Percentiles rank a stretch among this genome's conserved stretches.
phyloP scores from a whole-genome alignment of 192 early-diverging fungal genomes.

The Backusella circina region DNA sequence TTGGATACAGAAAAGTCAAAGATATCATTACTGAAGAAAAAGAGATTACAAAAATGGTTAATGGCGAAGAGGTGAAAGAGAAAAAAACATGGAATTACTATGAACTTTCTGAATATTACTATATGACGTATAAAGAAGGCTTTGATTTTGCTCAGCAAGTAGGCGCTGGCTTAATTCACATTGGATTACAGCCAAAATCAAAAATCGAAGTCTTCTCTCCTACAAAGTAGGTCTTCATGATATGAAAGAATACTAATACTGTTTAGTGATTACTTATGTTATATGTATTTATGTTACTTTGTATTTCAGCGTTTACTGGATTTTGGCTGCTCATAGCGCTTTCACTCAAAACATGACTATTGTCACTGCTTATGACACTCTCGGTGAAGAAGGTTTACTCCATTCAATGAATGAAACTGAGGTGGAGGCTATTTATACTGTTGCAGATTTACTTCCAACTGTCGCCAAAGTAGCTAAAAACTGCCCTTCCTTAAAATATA shows the following conservation, averaged over 20 bases:
- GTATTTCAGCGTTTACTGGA: conserved; percentile 21
- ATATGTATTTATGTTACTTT: conserved; percentile 40
- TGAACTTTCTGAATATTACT: conserved; percentile 72
- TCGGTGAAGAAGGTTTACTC: conserved; percentile 75
- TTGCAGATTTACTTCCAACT: conserved; percentile 65
- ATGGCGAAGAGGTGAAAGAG: conserved; percentile 54
- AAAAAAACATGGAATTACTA: conserved; percentile 83
- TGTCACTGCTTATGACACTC: conserved; percentile 83
- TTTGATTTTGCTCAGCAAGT: conserved; percentile 45
- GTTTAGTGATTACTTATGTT: too few species aligned
- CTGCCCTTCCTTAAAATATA: conserved; percentile 51
- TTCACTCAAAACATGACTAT: conserved; percentile 75
- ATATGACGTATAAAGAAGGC: conserved; percentile 76
- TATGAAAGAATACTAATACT: neutral
- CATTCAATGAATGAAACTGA: conserved; percentile 79
- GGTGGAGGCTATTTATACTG: conserved; percentile 66
- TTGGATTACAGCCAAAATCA: conserved; percentile 46
- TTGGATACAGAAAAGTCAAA: conserved; percentile 68
- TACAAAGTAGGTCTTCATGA: conserved; percentile 49
- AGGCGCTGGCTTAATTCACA: conserved; percentile 67
- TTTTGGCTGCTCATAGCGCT: conserved; percentile 33
- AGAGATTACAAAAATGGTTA: conserved; percentile 55
- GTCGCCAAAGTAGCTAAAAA: conserved; percentile 55
- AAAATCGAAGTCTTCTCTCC: conserved; percentile 68
- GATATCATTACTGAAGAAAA: conserved; percentile 71